Conservation (phyloP, 495 filamentous ascomycete genomes). For the Hypoxylon crocopeplum region DNA sequence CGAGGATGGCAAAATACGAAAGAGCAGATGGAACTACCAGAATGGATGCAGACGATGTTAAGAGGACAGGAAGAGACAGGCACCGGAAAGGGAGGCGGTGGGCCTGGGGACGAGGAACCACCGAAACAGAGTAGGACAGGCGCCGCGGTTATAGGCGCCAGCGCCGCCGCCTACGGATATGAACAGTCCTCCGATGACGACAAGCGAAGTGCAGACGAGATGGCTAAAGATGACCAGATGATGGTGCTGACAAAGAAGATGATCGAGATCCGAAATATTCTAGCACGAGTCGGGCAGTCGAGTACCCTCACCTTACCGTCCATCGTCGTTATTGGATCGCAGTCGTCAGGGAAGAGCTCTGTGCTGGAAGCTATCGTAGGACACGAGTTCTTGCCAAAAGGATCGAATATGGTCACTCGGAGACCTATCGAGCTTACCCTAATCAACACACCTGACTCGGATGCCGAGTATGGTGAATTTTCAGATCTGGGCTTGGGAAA, state of each 20-base stretch:
- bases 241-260: constrained; percentile 99
- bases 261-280: constrained; percentile 95
- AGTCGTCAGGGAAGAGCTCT: constrained; percentile 97
- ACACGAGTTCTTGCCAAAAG: constrained; percentile 97
- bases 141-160: constrained; percentile 64
- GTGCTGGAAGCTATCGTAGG: constrained; percentile 97
- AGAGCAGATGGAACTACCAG: constrained; percentile 75
- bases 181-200: constrained; percentile 76
- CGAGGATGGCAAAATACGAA: constrained; percentile 85
- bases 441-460: constrained; percentile 90
- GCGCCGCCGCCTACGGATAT: constrained; percentile 79
- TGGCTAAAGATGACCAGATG: constrained; percentile 95
- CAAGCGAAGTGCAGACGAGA: constrained; percentile 60
- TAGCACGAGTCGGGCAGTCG: constrained; percentile 90
- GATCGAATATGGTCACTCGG: constrained; percentile 97
- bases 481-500: constrained; percentile 88
- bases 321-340: constrained; percentile 97
- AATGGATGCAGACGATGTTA: constrained; percentile 84
- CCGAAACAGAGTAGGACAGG: constrained; percentile 69
- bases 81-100: constrained; percentile 46
- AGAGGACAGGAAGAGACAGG: constrained; percentile 60
- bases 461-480: constrained; percentile 96
- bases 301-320: constrained; percentile 86
- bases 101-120: constrained; percentile 55
- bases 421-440: constrained; percentile 96